These are phyloP conservation scores for Anthostomella pinea DNA, from an alignment of 2,329 filamentous ascomycete genomes.

Conservation along the genomic window DNA sequence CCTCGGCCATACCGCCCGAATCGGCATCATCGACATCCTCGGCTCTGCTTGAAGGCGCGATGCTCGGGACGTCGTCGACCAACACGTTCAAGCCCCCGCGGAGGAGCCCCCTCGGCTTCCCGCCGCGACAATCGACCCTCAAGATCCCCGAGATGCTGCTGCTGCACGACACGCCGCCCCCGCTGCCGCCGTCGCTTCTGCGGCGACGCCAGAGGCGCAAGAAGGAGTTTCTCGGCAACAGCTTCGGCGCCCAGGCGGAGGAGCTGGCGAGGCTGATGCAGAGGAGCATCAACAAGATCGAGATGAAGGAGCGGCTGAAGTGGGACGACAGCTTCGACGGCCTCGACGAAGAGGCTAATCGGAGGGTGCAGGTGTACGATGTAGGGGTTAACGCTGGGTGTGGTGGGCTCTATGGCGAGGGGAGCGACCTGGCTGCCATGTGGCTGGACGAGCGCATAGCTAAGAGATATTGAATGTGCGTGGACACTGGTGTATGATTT, in stretches of 20 bases:
- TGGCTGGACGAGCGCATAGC: too few species aligned
- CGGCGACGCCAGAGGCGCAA: slow-evolving; percentile 19
- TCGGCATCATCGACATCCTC: slow-evolving; percentile 20
- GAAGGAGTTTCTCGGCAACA: slow-evolving; percentile 35
- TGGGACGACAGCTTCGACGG: slow-evolving; percentile 40
- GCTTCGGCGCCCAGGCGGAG: slow-evolving; percentile 43
- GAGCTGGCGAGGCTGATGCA: slow-evolving; percentile 49
- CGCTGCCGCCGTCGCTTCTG: slow-evolving; percentile 10
- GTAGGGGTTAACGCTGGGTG: slow-evolving; percentile 32
- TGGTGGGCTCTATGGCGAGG: slow-evolving; percentile 11
- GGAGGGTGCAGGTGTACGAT: slow-evolving; percentile 38
- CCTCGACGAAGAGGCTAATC: slow-evolving; percentile 33
- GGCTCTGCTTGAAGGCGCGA: slow-evolving; percentile 6
- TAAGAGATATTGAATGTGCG: too few species aligned
- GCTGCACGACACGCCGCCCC: slow-evolving; percentile 40
- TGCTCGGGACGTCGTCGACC: not conserved
- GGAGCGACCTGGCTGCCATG: slow-evolving; percentile 12
- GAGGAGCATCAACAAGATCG: slow-evolving; percentile 44
- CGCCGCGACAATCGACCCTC: slow-evolving; percentile 45
- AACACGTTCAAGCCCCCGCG: slow-evolving; percentile 7
- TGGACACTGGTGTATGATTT: too few species aligned
- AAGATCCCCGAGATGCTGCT: slow-evolving; percentile 49
- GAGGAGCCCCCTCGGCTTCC: slow-evolving; percentile 43
- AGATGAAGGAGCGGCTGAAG: slow-evolving; percentile 40
- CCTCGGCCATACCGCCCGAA: slow-evolving; percentile 30